These are phyloP conservation scores for Lichtheimia ramosa DNA, from an alignment of 371 early-diverging fungal genomes.

Conservation along the genomic window DNA sequence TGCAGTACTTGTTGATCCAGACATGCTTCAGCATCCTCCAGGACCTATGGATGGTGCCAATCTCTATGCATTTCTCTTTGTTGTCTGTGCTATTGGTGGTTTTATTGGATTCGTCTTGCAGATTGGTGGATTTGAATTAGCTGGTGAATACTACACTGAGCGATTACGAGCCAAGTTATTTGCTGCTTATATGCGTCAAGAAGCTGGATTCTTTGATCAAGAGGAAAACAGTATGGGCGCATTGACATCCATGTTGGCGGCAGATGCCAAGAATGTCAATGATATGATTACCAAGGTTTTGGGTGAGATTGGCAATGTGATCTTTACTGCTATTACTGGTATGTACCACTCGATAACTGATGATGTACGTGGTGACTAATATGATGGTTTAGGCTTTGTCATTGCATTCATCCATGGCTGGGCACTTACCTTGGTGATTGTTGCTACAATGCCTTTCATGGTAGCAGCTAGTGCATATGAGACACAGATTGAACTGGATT, in stretches of 20 bases:
- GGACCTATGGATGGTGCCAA: slow-evolving; percentile 50
- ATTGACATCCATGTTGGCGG: slow-evolving; percentile 72
- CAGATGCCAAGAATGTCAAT: slow-evolving; percentile 67
- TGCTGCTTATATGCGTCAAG: slow-evolving; percentile 64
- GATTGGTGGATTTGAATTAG: slow-evolving; percentile 31
- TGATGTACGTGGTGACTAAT: not conserved
- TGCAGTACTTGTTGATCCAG: slow-evolving; percentile 16
- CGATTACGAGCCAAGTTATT: slow-evolving; percentile 55
- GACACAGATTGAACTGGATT: slow-evolving; percentile 44
- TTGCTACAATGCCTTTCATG: slow-evolving; percentile 54
- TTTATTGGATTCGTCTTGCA: slow-evolving; percentile 36
- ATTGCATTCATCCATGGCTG: slow-evolving; percentile 56
- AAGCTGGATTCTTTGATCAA: slow-evolving; percentile 82
- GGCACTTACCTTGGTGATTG: slow-evolving; percentile 58
- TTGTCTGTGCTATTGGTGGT: slow-evolving; percentile 46
- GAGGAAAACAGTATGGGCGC: slow-evolving; percentile 77
- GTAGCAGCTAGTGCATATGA: slow-evolving; percentile 43
- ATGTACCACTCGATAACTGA: slow-evolving; percentile 21
- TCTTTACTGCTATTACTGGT: slow-evolving; percentile 35
- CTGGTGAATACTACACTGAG: slow-evolving; percentile 56
- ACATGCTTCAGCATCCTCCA: not conserved
- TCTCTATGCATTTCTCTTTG: slow-evolving; percentile 75
- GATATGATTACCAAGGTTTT: slow-evolving; percentile 62
- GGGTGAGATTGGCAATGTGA: slow-evolving; percentile 50
- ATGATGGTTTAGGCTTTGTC: slow-evolving; percentile 23